These are phyloP conservation scores for Psidium friedrichsthalianum DNA, from an alignment of 345 rosid genomes.

Conservation along the genomic window DNA sequence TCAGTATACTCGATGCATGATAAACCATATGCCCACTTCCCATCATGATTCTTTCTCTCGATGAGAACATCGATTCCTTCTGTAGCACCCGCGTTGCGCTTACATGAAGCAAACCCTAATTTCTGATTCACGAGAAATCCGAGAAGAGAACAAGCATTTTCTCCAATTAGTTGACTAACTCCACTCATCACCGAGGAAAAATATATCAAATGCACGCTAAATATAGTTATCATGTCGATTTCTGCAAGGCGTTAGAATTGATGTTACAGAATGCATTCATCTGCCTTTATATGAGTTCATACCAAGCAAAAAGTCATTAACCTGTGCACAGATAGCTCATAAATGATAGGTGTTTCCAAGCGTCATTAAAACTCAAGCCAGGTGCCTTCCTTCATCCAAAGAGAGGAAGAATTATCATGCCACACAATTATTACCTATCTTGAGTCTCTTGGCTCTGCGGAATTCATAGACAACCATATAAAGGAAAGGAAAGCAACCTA, in stretches of 20 bases:
- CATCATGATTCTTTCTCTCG: conserved; percentile 74
- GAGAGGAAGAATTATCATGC: neutral
- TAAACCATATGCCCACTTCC: conserved; percentile 86
- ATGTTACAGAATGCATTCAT: neutral
- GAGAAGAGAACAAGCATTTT: neutral
- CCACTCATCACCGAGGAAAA: neutral
- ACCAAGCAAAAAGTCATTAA: neutral
- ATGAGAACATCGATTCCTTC: conserved; percentile 81
- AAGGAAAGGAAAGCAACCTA: neutral
- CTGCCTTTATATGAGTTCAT: neutral
- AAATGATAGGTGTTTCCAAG: neutral
- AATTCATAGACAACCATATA: neutral
- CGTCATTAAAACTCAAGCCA: neutral
- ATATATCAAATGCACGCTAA: neutral
- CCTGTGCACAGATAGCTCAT: neutral
- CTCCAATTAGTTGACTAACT: neutral
- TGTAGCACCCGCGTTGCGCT: conserved; percentile 68
- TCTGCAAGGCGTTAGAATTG: neutral
- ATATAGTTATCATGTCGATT: neutral
- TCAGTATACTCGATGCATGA: conserved; percentile 94
- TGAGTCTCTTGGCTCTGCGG: neutral
- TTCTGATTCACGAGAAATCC: conserved; percentile 41
- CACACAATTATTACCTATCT: neutral
- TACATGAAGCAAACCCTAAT: conserved; percentile 88
- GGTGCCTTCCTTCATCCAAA: neutral